Conservation (phyloP, 2,329 filamentous ascomycete species). For the Thielaviopsis ethacetica region DNA sequence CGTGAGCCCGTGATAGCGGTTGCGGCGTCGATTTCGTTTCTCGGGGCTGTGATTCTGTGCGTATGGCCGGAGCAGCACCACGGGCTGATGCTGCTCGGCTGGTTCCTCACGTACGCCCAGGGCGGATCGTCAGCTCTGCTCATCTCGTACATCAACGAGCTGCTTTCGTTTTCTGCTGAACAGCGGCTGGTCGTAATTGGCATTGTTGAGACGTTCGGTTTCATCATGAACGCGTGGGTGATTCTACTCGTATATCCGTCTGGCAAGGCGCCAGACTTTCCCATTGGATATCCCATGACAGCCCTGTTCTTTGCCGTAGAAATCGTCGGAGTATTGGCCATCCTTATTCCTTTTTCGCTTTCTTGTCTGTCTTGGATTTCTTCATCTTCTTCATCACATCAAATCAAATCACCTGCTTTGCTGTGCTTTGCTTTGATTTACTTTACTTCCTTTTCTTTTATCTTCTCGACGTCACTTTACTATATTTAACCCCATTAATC, state of each 20-base stretch:
- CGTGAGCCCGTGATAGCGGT: conserved; percentile 38
- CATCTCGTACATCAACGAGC: conserved; percentile 32
- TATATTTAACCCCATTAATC: no score
- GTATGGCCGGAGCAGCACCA: conserved; percentile 21
- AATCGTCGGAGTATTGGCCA: conserved; percentile 15
- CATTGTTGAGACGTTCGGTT: conserved; percentile 29
- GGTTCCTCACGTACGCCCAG: conserved; percentile 22
- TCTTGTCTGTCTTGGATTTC: no score
- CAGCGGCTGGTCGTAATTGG: conserved; percentile 32
- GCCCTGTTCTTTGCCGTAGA: conserved; percentile 20
- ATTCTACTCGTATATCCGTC: conserved; percentile 23
- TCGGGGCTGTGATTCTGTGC: conserved; percentile 21
- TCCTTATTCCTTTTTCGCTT: not conserved
- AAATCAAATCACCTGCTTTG: no score
- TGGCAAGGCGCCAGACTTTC: conserved; percentile 23
- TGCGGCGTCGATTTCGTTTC: conserved; percentile 23
- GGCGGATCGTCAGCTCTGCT: conserved; percentile 21
- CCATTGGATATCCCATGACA: conserved; percentile 21
- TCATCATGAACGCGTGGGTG: conserved; percentile 28
- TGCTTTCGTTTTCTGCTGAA: conserved; percentile 28
- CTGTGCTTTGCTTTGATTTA: no score
- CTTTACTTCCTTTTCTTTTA: no score
- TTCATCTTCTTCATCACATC: no score
- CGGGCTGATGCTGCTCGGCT: conserved; percentile 21
- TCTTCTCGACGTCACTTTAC: no score